Base-by-base conservation (phyloP, 176 grass and related monocot species). In the Phoenix dactylifera region DNA sequence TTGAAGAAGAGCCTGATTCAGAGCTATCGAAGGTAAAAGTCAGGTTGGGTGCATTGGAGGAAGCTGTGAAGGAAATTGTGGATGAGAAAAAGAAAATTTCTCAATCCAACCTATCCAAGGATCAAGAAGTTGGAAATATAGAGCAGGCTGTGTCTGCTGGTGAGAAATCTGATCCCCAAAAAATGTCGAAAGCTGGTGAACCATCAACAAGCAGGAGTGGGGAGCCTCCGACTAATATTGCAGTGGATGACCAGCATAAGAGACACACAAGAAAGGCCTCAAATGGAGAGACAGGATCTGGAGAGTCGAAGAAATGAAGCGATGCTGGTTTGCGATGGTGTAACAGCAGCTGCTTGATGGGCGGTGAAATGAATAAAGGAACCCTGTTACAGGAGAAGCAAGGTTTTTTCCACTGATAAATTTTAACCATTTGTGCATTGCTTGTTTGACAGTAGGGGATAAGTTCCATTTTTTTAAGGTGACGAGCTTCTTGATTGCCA, bases 41-140 rank as follows among this genome's bases (percentile, higher is more conserved):
- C 7, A 86, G 83, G 69, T 79, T 96, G 61, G 83, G 88, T 85
- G 67, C 72, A 56, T 60, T 90, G 24, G 86, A 96, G 72, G 77
- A 67, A 56, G 69, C 53, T 18, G 60, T 96, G 51, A 85, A 96
- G 57, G 83, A 79, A 63, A 85, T 90, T 69, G 64, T 79, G 0
- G 65, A 63, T 63, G 77, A 75, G 14, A 96, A 90, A 80, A 75
- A 10, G 62, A 87, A 79, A 85, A 59, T 24, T 49, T 16, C 68
- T 18, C 30, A 57, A 23, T 60, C 71, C 51, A 23, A 61, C 60
- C 48, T 51, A 63, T 63, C 70, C 15, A 55, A 52, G 24, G 59
- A 63, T 29, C 70, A 63, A 73, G 23, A 54, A 15, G 26, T 55
- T 48, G 20, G 32, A 50, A 62, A 35, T 14, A 25, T 49, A 54